A percentile compares a stretch with the other conserved stretches of the same genome.
These are phyloP conservation scores for Emiliania huxleyi DNA, from an alignment of 78 protist species.

Conservation along the genomic window DNA sequence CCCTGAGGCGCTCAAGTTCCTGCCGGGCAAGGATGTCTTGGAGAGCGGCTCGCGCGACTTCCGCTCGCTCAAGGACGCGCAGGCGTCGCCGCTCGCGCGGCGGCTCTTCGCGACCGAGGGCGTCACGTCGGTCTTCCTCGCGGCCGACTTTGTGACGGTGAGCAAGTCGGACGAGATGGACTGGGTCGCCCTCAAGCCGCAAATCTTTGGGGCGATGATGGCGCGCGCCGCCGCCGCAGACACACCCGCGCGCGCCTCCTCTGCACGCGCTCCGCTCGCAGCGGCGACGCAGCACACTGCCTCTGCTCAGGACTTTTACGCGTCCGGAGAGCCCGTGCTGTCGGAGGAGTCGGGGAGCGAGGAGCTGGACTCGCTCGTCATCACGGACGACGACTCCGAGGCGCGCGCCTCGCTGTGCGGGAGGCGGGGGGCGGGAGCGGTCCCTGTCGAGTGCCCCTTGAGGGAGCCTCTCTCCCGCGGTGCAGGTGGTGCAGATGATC, in stretches of 20 bases:
- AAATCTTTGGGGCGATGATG: slow-evolving; percentile 52
- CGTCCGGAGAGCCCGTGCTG: slow-evolving; percentile 57
- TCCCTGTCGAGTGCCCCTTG: too few species aligned
- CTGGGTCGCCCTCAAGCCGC: slow-evolving; percentile 50
- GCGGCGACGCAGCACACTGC: too few species aligned
- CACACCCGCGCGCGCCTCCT: too few species aligned
- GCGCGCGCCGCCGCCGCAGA: not conserved
- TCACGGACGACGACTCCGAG: slow-evolving; percentile 51
- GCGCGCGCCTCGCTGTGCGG: too few species aligned
- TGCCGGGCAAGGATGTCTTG: slow-evolving; percentile 66
- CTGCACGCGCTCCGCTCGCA: too few species aligned
- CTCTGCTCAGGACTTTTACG: slow-evolving; percentile 49
- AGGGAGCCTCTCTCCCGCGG: too few species aligned
- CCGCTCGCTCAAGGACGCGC: slow-evolving; percentile 25
- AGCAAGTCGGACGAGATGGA: slow-evolving; percentile 53
- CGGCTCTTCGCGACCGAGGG: slow-evolving; percentile 70
- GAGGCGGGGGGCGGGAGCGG: too few species aligned
- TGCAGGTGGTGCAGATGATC: slow-evolving; percentile 69
- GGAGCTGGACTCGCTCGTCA: not conserved
- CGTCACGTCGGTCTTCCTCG: slow-evolving; percentile 70
- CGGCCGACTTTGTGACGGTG: slow-evolving; percentile 73
- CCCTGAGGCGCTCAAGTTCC: slow-evolving; percentile 66
- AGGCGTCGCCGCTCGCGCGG: slow-evolving; percentile 75
- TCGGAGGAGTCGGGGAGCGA: slow-evolving; percentile 24
- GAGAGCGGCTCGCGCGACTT: not conserved